Evolutionary conservation across 106 monocot genomes (phyloP), one percentile per base, ranked within the genome.

Genomic region (Dendrobium catenatum): DNA sequence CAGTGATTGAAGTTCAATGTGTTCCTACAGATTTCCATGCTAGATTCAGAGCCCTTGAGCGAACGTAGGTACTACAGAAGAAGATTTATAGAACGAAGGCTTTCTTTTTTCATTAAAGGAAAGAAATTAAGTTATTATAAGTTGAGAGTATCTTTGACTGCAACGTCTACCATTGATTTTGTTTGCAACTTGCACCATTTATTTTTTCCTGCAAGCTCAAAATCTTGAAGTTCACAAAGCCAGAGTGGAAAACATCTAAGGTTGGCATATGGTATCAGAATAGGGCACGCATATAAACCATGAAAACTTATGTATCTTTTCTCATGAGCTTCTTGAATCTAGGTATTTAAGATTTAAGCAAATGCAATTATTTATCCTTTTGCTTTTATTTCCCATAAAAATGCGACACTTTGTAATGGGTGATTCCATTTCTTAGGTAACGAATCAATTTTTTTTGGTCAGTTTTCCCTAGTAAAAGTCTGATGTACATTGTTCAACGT

Each of bases 11-110:
- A 87, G 96, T 96, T 80, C 87, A 82, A 68, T 88, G 83, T 85
- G 87, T 96, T 87, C 90, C 94, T 81, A 58, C 83, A 70, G 83
- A 90, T 84, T 96, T 96, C 87, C 96, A 96, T 90, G 85, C 96
- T 84, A 88, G 96, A 86, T 96, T 85, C 90, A 94, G 75, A 79
- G 94, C 94, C 37, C 61, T 88, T 56, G 91, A 94, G 77, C 90
- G 96, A 72, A 96, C 88, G 96, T 96, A 90, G 77, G 96, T 96
- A 84, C 40, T 22, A 43, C 75, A 77, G 24, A 22, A 67, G 66
- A 24, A 56, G 56, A 18, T 56, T 56, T 18, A 4, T 56, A 18
- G 56, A 15, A 56, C 17, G 16, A 15, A 56, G 19, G 16, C 27
- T 22, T 67, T n/a, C n/a, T n/a, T n/a, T 24, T 7, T 67, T 22